Evolutionary conservation across 257 asterid genomes (phyloP), one percentile per base, ranked within the genome.

Genomic region (Scutellaria galericulata): DNA sequence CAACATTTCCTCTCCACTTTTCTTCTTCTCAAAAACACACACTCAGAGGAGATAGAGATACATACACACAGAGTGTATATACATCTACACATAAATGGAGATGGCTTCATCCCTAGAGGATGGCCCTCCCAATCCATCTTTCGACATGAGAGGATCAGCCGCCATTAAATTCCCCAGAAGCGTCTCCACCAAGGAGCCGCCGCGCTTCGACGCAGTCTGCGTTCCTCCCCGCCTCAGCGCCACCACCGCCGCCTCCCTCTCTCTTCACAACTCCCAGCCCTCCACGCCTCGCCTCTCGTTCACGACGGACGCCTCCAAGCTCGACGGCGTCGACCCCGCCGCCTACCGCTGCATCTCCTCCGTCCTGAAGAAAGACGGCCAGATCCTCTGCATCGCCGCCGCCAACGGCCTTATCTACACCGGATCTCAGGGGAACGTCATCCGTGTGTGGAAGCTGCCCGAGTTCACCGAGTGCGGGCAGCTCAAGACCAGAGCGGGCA

Each of bases 391-490:
- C 73, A 42, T 86, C 41, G 95, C 96, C 2, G 74, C 89, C 27
- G 84, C 93, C 13, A 85, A 84, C 73, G 96, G 90, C 1, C 66
- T 93, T 1, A 81, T 86, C 2, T 93, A 93, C 82, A 88, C 98
- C 13, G 98, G 97, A 0, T 80, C 96, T 1, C 93, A 91, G 78
- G 76, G 85, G 27, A 89, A 79, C 70, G 45, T 69, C 15, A 66
- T 94, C 12, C 83, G 98, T 24, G 86, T 94, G 1, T 94, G 98
- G 98, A 94, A 86, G 88, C 80, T 89, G 82, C 97, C 98, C 1
- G 98, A 94, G 82, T 88, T 91, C 77, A 78, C 95, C 0, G 98
- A 91, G 50, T 88, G 92, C 68, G 98, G 89, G 31, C 96, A 86
- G 82, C 97, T 94, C 14, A 91, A 91, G 86, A 85, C 97, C 3